Evolutionary conservation across 1,139 yeast species (phyloP).

Genomic region (Yamadazyma spencermartinsiae): DNA sequence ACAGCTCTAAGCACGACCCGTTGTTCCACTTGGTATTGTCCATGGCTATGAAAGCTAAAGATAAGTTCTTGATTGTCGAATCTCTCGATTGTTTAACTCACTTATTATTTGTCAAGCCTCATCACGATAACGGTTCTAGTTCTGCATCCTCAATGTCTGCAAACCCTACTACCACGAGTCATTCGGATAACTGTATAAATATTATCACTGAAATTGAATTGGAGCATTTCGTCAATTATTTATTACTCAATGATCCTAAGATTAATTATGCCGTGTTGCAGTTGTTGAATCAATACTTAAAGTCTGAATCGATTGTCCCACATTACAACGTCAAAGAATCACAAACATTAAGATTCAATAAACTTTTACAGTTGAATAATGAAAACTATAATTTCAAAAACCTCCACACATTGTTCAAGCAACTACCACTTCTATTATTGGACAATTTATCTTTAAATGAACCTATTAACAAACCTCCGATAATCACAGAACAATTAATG

Average conservation of each 20-base stretch:
- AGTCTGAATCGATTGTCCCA: conserved; percentile 41
- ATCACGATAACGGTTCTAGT: not conserved
- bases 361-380: conserved; percentile 31
- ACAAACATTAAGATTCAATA: conserved; percentile 33
- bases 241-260: conserved; percentile 41
- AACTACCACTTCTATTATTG: conserved; percentile 64
- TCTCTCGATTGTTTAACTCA: conserved; percentile 49
- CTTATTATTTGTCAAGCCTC: conserved; percentile 26
- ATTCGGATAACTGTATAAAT: conserved; percentile 42
- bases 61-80: conserved; percentile 51
- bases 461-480: conserved; percentile 20
- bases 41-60: conserved; percentile 49
- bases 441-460: conserved; percentile 27
- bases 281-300: conserved; percentile 40
- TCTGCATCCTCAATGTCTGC: not conserved
- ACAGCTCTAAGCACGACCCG: conserved; percentile 64
- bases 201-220: conserved; percentile 35
- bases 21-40: conserved; percentile 53
- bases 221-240: conserved; percentile 28
- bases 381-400: conserved; percentile 26
- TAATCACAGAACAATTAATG: conserved; percentile 29
- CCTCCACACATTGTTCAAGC: conserved; percentile 51
- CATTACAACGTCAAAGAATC: conserved; percentile 32
- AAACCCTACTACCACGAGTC: not conserved
- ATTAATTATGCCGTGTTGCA: conserved; percentile 33